Percentiles rank a stretch among this genome's conserved stretches.
These are phyloP conservation scores for Eragrostis nindensis DNA, from an alignment of 176 grass and related monocot genomes.

Conservation along the genomic window DNA sequence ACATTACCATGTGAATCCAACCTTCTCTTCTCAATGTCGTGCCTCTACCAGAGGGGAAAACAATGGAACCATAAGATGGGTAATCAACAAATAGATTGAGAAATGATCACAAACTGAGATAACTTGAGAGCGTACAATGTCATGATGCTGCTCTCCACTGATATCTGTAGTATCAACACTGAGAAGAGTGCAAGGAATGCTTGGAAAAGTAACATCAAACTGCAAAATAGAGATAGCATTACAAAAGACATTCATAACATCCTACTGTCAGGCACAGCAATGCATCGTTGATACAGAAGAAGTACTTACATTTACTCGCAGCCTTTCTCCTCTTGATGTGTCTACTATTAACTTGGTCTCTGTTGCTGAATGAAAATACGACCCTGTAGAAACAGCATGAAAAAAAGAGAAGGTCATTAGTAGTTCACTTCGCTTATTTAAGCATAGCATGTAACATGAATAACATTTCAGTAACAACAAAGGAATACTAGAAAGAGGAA, in stretches of 20 bases:
- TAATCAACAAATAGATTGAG: slow-evolving; percentile 8
- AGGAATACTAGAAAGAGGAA: background rate
- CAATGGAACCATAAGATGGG: slow-evolving; percentile 26
- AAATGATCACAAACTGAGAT: slow-evolving; percentile 36
- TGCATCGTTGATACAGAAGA: slow-evolving; percentile 1
- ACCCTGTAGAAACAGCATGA: slow-evolving; percentile 58
- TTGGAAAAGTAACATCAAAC: slow-evolving; percentile 97
- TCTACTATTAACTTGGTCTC: slow-evolving; percentile 96
- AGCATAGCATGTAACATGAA: slow-evolving; percentile 18
- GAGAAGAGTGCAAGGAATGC: slow-evolving; percentile 88
- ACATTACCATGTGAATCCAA: slow-evolving; percentile 72
- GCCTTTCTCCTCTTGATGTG: slow-evolving; percentile 95
- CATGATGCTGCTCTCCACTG: slow-evolving; percentile 93
- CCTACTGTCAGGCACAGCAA: background rate
- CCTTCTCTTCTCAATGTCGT: slow-evolving; percentile 85
- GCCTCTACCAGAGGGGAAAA: slow-evolving; percentile 60
- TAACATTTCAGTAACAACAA: slow-evolving; percentile 4
- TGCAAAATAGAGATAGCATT: slow-evolving; percentile 59
- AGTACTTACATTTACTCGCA: slow-evolving; percentile 75
- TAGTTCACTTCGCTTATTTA: slow-evolving; percentile 10
- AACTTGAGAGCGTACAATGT: slow-evolving; percentile 66
- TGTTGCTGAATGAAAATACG: slow-evolving; percentile 75
- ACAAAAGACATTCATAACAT: slow-evolving; percentile 13
- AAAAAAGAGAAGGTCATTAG: slow-evolving; percentile 12
- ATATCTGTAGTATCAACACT: slow-evolving; percentile 91